Evolutionary conservation across 148 eudicot genomes (phyloP), one percentile per base, ranked within the genome.

Genomic region (Drosera capensis): DNA sequence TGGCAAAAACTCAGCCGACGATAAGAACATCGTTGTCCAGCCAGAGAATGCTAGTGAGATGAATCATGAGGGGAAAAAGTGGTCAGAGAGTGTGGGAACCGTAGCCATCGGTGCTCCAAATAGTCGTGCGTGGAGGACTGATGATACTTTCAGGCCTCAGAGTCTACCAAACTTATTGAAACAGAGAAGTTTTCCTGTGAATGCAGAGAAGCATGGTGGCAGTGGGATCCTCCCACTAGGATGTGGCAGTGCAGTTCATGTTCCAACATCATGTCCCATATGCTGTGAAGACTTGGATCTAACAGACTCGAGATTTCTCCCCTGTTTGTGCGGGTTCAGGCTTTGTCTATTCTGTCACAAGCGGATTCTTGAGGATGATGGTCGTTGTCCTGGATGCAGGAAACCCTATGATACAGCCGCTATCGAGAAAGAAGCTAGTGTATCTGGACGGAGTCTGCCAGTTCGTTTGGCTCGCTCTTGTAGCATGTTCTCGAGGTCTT

Each of bases 321-420:
- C 97, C 2, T 90, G 97, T 49, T 59, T 65, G 1, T 90, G 95
- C 46, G 97, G 95, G 17, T 90, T 84, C 49, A 73, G 68, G 71
- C 80, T 90, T 36, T 90, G 97, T 57, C 93, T 90, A 39, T 90
- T 90, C 66, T 90, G 97, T 62, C 93, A 90, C 77, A 80, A 90
- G 66, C 63, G 79, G 56, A 90, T 90, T 68, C 68, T 75, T 43
- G 97, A 90, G 60, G 87, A 72, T 51, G 82, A 80, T 68, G 79
- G 73, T 1, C 93, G 95, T 16, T 90, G 97, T 66, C 97, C 97
- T 7, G 95, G 86, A 17, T 90, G 97, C 73, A 75, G 97, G 82
- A 78, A 90, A 82, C 71, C 70, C 16, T 90, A 90, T 68, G 65
- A 69, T 34, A 35, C 45, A 37, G 73, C 59, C 16, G 58, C 63